A percentile compares a stretch with the other conserved stretches of the same genome.
phyloP scores from a whole-genome alignment of 108 stramenopile species.

The Cyclostephanos tholiformis region DNA sequence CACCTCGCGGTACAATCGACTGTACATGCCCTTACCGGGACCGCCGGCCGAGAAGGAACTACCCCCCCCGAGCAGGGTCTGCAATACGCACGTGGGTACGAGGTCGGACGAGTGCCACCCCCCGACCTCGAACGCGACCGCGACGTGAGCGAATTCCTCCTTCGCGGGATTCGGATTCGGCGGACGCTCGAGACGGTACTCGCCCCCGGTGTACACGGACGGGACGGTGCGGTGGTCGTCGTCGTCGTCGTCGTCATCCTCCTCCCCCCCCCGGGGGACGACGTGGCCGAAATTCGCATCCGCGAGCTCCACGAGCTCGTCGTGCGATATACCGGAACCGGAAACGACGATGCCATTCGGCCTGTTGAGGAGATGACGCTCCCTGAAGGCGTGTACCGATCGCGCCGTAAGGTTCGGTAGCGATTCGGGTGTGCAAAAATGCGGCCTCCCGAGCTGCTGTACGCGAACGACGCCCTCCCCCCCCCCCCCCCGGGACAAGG shows the following conservation, averaged over 20 bases:
- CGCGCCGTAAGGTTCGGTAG: constrained; percentile 65
- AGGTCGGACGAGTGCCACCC: constrained; percentile 94
- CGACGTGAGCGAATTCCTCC: constrained; percentile 87
- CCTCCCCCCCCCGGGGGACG: constrained; percentile 8
- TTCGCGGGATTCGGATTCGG: constrained; percentile 49
- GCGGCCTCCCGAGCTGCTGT: constrained; percentile 86
- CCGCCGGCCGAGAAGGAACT: constrained; percentile 98
- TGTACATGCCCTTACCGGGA: constrained; percentile 99
- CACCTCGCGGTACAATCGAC: constrained; percentile 95
- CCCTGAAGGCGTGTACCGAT: constrained; percentile 67
- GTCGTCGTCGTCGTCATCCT: constrained; percentile 9
- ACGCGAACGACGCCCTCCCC: not conserved
- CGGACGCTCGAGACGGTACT: constrained; percentile 45
- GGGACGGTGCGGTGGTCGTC: constrained; percentile 40
- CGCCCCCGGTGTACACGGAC: constrained; percentile 74
- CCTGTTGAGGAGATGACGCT: constrained; percentile 61
- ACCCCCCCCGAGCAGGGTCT: constrained; percentile 96
- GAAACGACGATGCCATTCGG: constrained; percentile 87
- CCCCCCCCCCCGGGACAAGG: constrained; percentile 18
- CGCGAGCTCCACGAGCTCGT: constrained; percentile 84
- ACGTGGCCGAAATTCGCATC: constrained; percentile 80
- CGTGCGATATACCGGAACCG: constrained; percentile 95
- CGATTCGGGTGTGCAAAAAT: constrained; percentile 74
- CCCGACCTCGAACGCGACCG: constrained; percentile 91
- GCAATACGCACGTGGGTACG: constrained; percentile 93